Evolutionary conservation across 2,329 filamentous ascomycete species (phyloP).

Genomic region (Colletotrichum sublineola): DNA sequence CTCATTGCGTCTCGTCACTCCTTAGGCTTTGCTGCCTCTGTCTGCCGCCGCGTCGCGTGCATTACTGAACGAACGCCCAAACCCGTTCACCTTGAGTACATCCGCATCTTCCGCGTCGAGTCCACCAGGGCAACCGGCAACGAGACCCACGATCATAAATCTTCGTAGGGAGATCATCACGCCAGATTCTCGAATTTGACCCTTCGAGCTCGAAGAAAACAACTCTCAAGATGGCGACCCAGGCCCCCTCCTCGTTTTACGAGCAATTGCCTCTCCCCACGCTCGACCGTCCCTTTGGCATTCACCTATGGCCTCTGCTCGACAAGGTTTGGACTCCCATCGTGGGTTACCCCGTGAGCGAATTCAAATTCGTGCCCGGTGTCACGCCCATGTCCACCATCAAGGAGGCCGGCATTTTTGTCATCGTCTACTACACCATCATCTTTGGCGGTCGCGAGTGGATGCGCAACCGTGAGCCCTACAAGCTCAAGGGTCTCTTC

Average conservation of each 20-base stretch:
- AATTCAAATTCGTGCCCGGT: constrained; percentile 87
- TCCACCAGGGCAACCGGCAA: constrained; percentile 36
- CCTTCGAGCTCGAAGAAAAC: constrained; percentile 27
- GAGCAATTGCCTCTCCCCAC: constrained; percentile 78
- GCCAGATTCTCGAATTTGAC: constrained; percentile 7
- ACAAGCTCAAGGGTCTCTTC: constrained; percentile 91
- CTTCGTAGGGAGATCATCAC: constrained; percentile 26
- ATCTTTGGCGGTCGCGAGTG: constrained; percentile 93
- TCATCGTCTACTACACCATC: constrained; percentile 90
- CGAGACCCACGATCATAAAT: constrained; percentile 36
- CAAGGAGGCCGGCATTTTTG: constrained; percentile 82
- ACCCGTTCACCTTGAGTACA: constrained; percentile 18
- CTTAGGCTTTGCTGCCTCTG: constrained; percentile 50
- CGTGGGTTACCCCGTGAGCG: constrained; percentile 84
- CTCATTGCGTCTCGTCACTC: constrained; percentile 57
- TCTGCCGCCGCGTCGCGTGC: constrained; percentile 26
- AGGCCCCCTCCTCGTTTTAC: constrained; percentile 60
- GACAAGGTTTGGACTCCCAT: constrained; percentile 84
- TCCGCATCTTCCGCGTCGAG: constrained; percentile 46
- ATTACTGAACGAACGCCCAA: constrained; percentile 27
- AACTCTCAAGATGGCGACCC: constrained; percentile 52
- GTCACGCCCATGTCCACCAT: constrained; percentile 92
- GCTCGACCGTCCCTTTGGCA: constrained; percentile 91
- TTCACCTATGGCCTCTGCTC: constrained; percentile 95
- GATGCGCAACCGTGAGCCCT: constrained; percentile 88